These are phyloP conservation scores for Solanum peruvianum DNA, from an alignment of 257 asterid genomes.

Conservation along the genomic window DNA sequence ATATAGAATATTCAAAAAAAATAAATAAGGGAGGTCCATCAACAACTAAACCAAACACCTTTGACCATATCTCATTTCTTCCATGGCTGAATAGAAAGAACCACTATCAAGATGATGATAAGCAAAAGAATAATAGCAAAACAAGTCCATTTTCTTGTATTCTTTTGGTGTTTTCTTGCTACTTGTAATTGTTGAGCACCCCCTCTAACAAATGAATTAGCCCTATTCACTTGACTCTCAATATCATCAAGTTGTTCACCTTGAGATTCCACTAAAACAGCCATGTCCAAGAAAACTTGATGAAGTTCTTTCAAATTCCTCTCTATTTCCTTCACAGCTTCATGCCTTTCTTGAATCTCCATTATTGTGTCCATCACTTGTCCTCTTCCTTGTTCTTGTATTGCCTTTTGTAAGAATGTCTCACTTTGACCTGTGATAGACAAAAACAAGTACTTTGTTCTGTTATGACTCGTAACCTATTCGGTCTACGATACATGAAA, in stretches of 20 bases:
- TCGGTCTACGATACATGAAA: background rate
- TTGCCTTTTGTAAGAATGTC: slow-evolving; percentile 35
- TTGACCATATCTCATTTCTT: slow-evolving; percentile 2
- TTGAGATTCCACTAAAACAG: slow-evolving; percentile 25
- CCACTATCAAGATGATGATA: slow-evolving; percentile 22
- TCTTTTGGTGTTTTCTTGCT: slow-evolving; percentile 37
- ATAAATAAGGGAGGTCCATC: background rate
- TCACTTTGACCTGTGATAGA: slow-evolving; percentile 25
- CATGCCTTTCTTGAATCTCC: slow-evolving; percentile 45
- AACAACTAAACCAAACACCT: background rate
- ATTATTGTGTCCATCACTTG: slow-evolving; percentile 33
- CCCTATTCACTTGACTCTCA: slow-evolving; percentile 32
- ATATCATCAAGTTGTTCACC: slow-evolving; percentile 34
- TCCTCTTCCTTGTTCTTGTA: slow-evolving; percentile 38
- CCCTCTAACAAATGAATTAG: slow-evolving; percentile 19
- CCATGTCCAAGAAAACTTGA: slow-evolving; percentile 36
- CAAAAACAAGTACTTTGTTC: background rate
- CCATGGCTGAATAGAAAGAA: slow-evolving; percentile 40
- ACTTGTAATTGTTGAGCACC: slow-evolving; percentile 22
- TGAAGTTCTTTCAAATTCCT: slow-evolving; percentile 29
- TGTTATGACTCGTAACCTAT: background rate
- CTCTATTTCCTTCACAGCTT: slow-evolving; percentile 37
- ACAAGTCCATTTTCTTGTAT: slow-evolving; percentile 34
- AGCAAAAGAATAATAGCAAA: slow-evolving; percentile 22
- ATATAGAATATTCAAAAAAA: background rate